Evolutionary conservation across 139 green algal species (phyloP), one percentile per base, ranked within the genome.

Genomic region (Closterium sp.): DNA sequence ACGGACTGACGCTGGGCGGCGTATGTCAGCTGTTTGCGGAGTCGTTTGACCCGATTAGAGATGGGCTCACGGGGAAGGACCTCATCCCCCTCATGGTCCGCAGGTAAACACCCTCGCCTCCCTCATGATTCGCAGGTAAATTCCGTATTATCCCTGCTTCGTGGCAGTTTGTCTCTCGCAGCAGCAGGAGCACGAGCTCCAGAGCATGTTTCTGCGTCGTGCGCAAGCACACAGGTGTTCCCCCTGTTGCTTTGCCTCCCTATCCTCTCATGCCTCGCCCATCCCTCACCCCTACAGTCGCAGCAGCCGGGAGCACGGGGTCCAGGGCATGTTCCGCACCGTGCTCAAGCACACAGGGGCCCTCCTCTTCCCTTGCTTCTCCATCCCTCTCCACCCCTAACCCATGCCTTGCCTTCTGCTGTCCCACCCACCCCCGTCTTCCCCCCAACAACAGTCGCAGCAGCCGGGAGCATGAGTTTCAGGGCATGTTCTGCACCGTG

Each of bases 41-140:
- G 93, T 96, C 92, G 10, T 99, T 99, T 90, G 96, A 98, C 93
- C 97, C 97, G 85, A 98, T 99, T 93, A 96, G 97, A 43, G 97
- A 99, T 91, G 88, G 94, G 4, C 91, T 88, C 66, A 97, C 95
- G 21, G 94, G 95, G 38, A 91, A 94, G 30, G 97, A 99, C 95
- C 95, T 99, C 91, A 93, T 98, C 94, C 95, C 95, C 19, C 91
- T 96, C 84, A 99, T 99, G 96, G 96, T 98, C 95, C 96, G 8
- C 91, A 93, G 90, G 90, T 93, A 95, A 83, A 7, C 85, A 25
- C 89, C 35, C 36, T 89, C n/a, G 69, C n/a, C 89, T 10, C 25
- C 8, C 76, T 55, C 36, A 55, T 55, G 36, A 55, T 55, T 6
- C n/a, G n/a, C 36, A 55, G 36, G 6, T 55, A 55, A 55, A 6